phyloP scores from a whole-genome alignment of 75 land plant species.

The Cryptomeria japonica region DNA sequence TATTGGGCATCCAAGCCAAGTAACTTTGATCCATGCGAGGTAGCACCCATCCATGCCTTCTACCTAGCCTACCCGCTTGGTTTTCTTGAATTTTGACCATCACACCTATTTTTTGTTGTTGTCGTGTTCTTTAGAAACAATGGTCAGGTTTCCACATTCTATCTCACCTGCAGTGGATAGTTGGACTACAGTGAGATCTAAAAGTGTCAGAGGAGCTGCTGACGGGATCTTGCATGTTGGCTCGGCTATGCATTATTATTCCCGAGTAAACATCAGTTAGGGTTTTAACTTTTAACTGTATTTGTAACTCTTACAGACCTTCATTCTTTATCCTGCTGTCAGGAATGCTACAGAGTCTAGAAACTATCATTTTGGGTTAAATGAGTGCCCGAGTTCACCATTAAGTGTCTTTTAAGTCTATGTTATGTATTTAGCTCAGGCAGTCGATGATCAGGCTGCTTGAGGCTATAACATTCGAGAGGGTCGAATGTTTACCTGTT shows the following conservation, averaged over 20 bases:
- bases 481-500: constrained; percentile 14
- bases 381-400: background rate
- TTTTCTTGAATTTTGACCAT: background rate
- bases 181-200: constrained; percentile 28
- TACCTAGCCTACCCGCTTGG: too few species aligned
- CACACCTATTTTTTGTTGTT: background rate
- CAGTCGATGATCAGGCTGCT: constrained; percentile 14
- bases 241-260: background rate
- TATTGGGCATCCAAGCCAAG: background rate
- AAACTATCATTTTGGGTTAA: constrained; percentile 10
- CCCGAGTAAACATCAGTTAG: background rate
- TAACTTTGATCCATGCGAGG: too few species aligned
- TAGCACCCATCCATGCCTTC: background rate
- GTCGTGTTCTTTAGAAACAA: background rate
- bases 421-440: constrained; percentile 12
- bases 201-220: constrained; percentile 3
- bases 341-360: background rate
- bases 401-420: too few species aligned
- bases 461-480: constrained; percentile 15
- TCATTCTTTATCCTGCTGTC: constrained; percentile 11
- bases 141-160: constrained; percentile 53
- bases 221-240: background rate
- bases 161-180: constrained; percentile 36
- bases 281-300: background rate
- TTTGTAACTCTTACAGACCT: constrained; percentile 16